Percentiles rank a stretch among this genome's conserved stretches.
Conservation (phyloP, 2,329 filamentous ascomycete species). For the Hymenoscyphus scutula region DNA sequence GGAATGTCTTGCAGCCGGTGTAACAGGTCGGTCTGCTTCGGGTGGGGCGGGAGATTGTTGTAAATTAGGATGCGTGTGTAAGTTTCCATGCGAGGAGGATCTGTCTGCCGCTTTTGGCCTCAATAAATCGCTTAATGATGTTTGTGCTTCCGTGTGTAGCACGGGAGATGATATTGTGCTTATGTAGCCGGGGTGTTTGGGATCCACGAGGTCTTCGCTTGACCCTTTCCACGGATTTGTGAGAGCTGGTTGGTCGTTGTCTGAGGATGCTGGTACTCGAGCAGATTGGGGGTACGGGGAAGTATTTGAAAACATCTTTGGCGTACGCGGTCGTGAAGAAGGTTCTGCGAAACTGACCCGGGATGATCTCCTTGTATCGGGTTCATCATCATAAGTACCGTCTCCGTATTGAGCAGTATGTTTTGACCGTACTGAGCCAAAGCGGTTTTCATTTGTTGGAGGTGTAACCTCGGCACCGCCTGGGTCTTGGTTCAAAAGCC, state of each 20-base stretch:
- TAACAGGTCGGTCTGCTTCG: constrained; percentile 41
- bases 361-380: constrained; percentile 28
- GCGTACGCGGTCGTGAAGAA: constrained; percentile 24
- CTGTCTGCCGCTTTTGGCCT: constrained; percentile 27
- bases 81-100: constrained; percentile 29
- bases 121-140: constrained; percentile 22
- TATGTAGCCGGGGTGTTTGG: constrained; percentile 27
- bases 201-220: constrained; percentile 24
- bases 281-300: constrained; percentile 25
- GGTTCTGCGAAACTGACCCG: constrained; percentile 31
- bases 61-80: constrained; percentile 31
- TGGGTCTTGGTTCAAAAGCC: constrained; percentile 52
- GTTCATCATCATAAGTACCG: constrained; percentile 19
- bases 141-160: constrained; percentile 34
- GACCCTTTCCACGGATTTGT: constrained; percentile 32
- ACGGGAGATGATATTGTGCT: constrained; percentile 30
- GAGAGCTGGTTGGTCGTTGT: constrained; percentile 25
- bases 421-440: constrained; percentile 17
- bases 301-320: constrained; percentile 26
- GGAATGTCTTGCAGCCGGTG: constrained; percentile 43
- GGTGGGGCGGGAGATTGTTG: constrained; percentile 36
- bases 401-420: constrained; percentile 21
- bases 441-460: constrained; percentile 16
- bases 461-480: constrained; percentile 18
- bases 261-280: constrained; percentile 18